Conservation (phyloP, 2,329 filamentous ascomycete species). For the Geoglossum cookeanum region DNA sequence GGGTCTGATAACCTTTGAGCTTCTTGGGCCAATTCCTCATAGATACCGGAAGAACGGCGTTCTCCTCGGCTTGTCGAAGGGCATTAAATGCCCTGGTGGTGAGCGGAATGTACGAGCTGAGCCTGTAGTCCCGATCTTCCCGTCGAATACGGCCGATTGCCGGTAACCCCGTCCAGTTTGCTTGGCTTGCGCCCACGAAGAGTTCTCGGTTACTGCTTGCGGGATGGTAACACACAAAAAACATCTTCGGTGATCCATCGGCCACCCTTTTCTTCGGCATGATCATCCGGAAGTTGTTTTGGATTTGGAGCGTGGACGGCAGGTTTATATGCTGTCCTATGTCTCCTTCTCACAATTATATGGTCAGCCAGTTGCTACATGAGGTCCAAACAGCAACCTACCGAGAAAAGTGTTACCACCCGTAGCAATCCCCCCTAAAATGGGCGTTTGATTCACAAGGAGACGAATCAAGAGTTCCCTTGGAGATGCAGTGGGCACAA, state of each 20-base stretch:
- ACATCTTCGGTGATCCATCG: not conserved
- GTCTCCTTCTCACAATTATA: not conserved
- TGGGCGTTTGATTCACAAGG: not conserved
- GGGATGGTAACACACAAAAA: not conserved
- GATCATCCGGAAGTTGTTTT: not conserved
- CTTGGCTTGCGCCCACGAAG: not conserved
- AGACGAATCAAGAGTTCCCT: not conserved
- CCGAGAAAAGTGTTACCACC: not conserved
- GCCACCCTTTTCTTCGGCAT: not conserved
- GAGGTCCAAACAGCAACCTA: not conserved
- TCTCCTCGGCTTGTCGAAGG: not conserved
- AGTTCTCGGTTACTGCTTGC: not conserved
- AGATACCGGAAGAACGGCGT: not conserved
- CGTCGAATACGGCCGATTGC: not conserved
- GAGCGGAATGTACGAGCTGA: not conserved
- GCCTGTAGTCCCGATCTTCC: not conserved
- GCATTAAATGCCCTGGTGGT: not conserved
- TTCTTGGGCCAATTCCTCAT: not conserved
- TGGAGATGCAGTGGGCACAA: not conserved
- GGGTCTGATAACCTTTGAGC: not conserved
- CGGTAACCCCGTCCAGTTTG: not conserved
- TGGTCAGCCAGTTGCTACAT: not conserved
- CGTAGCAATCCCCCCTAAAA: not conserved
- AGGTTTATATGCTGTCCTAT: not conserved
- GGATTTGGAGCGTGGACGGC: not conserved